Base-by-base conservation (phyloP, 345 rosid genomes). In the Physaria fendleri region DNA sequence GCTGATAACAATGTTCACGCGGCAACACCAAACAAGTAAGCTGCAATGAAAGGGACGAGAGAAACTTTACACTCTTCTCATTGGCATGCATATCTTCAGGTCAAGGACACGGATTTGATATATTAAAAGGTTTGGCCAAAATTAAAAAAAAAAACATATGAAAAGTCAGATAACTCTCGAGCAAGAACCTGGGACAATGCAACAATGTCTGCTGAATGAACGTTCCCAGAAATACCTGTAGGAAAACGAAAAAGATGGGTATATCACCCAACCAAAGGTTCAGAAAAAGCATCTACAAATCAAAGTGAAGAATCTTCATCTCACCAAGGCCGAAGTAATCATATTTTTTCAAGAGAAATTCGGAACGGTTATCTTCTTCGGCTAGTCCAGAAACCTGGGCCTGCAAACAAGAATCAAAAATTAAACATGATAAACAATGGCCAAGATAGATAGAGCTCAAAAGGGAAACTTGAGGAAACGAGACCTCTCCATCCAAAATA, bases 271-370 rank as follows among this genome's bases (percentile, higher is more conserved):
- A 39, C n/a, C 51, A 20, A 30, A 32, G 1, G n/a, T 29, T 40
- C 37, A 39, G 47, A 2, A 2, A 49, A 48, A 25, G 8, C 16
- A 46, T 9, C 1, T 17, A 40, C n/a, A 21, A 29, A 45, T 5
- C 9, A 61, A 10, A 40, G n/a, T 2, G 8, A 28, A 46, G 34
- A 45, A 40, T 34, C 20, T 8, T 38, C 23, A 25, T 68, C 76
- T 66, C 56, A 89, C 99, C 94, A 41, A 79, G 78, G 55, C 96
- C 97, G 73, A 87, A 93, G 78, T 83, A 93, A 76, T 93, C 99
- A 72, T 69, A 83, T 64, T 52, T 80, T 66, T 78, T 78, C 84
- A 93, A 70, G 21, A 66, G 94, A 64, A 79, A 85, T 29, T 93
- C 99, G 4, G 84, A 78, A 18, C 79, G 87, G 33, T 70, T 65